These are phyloP conservation scores for Taphrina flavorubra DNA, from an alignment of 1,139 yeast genomes.

Conservation along the genomic window DNA sequence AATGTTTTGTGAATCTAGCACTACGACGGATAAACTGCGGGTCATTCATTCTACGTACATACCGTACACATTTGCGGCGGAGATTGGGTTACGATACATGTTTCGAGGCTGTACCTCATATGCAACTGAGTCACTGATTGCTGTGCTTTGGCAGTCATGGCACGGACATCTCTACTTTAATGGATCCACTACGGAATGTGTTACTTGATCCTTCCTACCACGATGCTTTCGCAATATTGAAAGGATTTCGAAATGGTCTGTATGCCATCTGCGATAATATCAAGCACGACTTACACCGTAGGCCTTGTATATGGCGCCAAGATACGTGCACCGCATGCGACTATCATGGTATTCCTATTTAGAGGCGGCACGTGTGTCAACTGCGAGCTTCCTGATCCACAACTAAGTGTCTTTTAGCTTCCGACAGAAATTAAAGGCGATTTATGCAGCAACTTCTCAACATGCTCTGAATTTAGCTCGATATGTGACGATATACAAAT, in stretches of 20 bases:
- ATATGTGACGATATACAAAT: slow-evolving; percentile 69
- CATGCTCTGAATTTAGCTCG: slow-evolving; percentile 72
- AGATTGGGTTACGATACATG: too few species aligned
- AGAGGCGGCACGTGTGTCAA: slow-evolving; percentile 52
- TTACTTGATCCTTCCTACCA: slow-evolving; percentile 51
- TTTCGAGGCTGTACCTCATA: too few species aligned
- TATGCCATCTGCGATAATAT: background rate
- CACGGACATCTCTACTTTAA: background rate
- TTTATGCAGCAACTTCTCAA: slow-evolving; percentile 63
- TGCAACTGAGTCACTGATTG: too few species aligned
- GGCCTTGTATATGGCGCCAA: slow-evolving; percentile 76
- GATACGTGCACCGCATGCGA: slow-evolving; percentile 73
- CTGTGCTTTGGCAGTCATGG: too few species aligned
- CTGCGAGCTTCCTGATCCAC: background rate
- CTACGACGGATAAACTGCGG: too few species aligned
- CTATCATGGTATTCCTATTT: slow-evolving; percentile 66
- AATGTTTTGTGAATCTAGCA: too few species aligned
- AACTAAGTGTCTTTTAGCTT: slow-evolving; percentile 50
- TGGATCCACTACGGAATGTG: slow-evolving; percentile 27
- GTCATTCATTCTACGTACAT: too few species aligned
- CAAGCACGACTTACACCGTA: slow-evolving; percentile 25
- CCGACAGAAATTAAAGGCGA: slow-evolving; percentile 58
- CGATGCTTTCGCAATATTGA: slow-evolving; percentile 51
- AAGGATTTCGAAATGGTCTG: slow-evolving; percentile 53
- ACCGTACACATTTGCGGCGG: too few species aligned